These are phyloP conservation scores for Wickerhamiella shivajii DNA, from an alignment of 805 yeast species.

Conservation along the genomic window DNA sequence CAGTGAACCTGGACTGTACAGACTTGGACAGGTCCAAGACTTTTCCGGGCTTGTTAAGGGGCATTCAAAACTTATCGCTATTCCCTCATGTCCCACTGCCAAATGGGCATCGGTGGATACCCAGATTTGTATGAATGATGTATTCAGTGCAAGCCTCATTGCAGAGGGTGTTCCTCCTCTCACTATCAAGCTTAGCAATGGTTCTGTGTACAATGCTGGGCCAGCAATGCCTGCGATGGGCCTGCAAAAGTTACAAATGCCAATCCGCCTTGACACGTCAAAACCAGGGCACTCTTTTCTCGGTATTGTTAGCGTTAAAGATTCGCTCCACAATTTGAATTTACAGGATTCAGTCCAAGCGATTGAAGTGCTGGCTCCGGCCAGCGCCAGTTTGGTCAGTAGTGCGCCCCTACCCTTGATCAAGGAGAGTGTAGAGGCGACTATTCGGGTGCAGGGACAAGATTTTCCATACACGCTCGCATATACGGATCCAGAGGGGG, in stretches of 20 bases:
- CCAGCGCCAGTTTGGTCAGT: neutral
- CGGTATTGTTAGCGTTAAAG: constrained; percentile 4
- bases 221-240: neutral
- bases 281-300: neutral
- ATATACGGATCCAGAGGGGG: constrained; percentile 4
- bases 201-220: neutral
- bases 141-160: constrained; percentile 37
- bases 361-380: constrained; percentile 1
- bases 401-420: constrained; percentile 2
- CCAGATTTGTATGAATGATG: constrained; percentile 45
- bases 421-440: neutral
- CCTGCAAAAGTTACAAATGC: neutral
- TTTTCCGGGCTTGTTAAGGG: constrained; percentile 42
- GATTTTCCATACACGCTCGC: constrained; percentile 1
- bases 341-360: neutral
- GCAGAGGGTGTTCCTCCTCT: constrained; percentile 72
- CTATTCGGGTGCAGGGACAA: neutral
- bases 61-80: constrained; percentile 43
- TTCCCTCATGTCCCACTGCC: constrained; percentile 71
- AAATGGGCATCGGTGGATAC: constrained; percentile 27
- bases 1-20: constrained; percentile 60
- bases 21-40: constrained; percentile 53
- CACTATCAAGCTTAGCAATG: constrained; percentile 27
- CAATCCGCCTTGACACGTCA: neutral
- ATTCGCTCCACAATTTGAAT: constrained; percentile 6